Evolutionary conservation across 352 stramenopile genomes (phyloP).

Genomic region (Globisporangium perplexum): DNA sequence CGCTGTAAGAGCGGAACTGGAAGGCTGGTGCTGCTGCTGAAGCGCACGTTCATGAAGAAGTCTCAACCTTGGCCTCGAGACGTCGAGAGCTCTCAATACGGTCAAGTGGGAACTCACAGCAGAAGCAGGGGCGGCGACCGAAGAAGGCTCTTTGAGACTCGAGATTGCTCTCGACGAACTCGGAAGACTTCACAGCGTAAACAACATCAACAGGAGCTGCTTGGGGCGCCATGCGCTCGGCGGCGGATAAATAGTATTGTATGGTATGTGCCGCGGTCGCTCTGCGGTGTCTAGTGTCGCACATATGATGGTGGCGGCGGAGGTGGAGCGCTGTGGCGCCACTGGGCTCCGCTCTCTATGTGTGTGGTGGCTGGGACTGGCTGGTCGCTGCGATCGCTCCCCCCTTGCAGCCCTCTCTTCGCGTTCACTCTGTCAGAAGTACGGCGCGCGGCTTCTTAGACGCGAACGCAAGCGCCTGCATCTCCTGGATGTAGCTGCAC

Average conservation of each 20-base stretch:
- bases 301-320: background rate
- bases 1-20: too few species aligned
- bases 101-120: too few species aligned
- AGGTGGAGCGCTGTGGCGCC: background rate
- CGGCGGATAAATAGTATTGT: constrained; percentile 10
- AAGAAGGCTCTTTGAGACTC: too few species aligned
- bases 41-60: too few species aligned
- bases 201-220: background rate
- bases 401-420: background rate
- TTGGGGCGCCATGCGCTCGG: background rate
- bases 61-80: too few species aligned
- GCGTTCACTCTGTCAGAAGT: background rate
- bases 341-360: background rate
- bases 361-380: background rate
- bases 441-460: background rate
- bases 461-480: constrained; percentile 11
- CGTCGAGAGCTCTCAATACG: too few species aligned
- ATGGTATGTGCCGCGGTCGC: constrained; percentile 6
- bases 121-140: too few species aligned
- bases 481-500: constrained; percentile 17
- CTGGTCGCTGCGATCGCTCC: background rate
- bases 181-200: background rate
- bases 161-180: background rate
- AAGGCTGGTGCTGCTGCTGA: too few species aligned
- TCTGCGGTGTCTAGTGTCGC: constrained; percentile 5